Base-by-base conservation (phyloP, 2,329 filamentous ascomycete species). In the Aspergillus glaucus region DNA sequence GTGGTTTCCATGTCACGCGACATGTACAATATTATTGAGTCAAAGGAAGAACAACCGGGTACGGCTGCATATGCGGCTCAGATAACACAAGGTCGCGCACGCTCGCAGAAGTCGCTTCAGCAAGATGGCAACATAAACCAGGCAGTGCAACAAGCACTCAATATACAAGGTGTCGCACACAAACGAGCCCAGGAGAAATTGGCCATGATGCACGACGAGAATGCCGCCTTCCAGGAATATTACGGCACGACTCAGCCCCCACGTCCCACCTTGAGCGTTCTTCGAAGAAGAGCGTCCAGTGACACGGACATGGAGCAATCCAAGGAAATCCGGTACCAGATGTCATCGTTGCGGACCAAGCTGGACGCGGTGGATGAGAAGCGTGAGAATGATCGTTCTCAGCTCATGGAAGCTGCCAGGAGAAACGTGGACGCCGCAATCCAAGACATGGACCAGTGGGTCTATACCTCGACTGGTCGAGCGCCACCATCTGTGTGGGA, bases 1-100 rank as follows among this genome's bases (percentile, higher is more conserved):
- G 89, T 91, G 2, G 75, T 95, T 3, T 88, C 87, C 9, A 95
- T 96, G 89, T 90, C 91, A 6, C 87, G 85, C 68, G 82, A 86
- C 57, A 92, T 95, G 83, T 95, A 90, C 63, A 80, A 75, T 9
- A 75, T 79, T 1, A 79, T 82, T 6, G 73, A 76, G 52, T 69
- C 73, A 1, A 62, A 58, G 14, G 56, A 56, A 40, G 37, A 53
- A 4, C 52, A 50, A 36, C 24, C 51, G 22, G 39, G 44, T 43
- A 30, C 58, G 12, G 62, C 64, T 4, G 14, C 64, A 26, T 51
- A 54, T 24, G 62, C 58, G 8, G 62, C 67, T 26, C 64, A 70
- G 24, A 65, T 60, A 41, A 64, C 64, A n/a, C 62, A 65, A 36
- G 62, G 57, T 24, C 69, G 65, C 17, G 51, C 56, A 28, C 59